These are phyloP conservation scores for Trichoderma gamsii DNA, from an alignment of 495 filamentous ascomycete species.

Conservation along the genomic window DNA sequence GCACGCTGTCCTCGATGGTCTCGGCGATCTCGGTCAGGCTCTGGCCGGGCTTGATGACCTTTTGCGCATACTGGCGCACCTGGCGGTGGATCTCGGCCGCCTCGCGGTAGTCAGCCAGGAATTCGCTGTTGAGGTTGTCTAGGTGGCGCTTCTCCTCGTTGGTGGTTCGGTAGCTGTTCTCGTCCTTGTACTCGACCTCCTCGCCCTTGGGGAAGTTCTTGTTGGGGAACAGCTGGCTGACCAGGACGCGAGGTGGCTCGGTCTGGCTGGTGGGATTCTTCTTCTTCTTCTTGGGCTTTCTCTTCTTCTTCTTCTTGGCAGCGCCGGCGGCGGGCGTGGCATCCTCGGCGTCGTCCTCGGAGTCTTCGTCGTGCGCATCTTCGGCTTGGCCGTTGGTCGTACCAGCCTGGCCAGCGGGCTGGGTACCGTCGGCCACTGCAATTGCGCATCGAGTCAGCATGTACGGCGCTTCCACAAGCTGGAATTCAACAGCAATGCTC, in stretches of 20 bases:
- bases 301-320: conserved; percentile 66
- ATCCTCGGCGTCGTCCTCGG: conserved; percentile 55
- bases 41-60: conserved; percentile 75
- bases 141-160: conserved; percentile 83
- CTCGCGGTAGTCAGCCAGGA: conserved; percentile 79
- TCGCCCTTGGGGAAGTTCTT: conserved; percentile 71
- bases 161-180: conserved; percentile 77
- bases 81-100: conserved; percentile 85
- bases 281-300: conserved; percentile 81
- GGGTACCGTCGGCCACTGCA: conserved; percentile 39
- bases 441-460: neutral
- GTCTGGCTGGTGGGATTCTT: conserved; percentile 68
- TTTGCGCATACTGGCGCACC: conserved; percentile 75
- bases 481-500: conserved; percentile 17
- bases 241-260: conserved; percentile 65
- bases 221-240: conserved; percentile 71
- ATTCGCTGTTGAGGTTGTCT: conserved; percentile 76
- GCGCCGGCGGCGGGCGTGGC: conserved; percentile 32
- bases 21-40: conserved; percentile 75
- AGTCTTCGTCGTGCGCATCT: conserved; percentile 57
- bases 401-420: conserved; percentile 45
- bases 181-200: conserved; percentile 69
- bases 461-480: neutral
- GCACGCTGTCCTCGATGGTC: conserved; percentile 78
- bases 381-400: conserved; percentile 50